A percentile compares a stretch with the other conserved stretches of the same genome.
Evolutionary conservation across 2,329 filamentous ascomycete species (phyloP).

Genomic region (Fusarium subglutinans): DNA sequence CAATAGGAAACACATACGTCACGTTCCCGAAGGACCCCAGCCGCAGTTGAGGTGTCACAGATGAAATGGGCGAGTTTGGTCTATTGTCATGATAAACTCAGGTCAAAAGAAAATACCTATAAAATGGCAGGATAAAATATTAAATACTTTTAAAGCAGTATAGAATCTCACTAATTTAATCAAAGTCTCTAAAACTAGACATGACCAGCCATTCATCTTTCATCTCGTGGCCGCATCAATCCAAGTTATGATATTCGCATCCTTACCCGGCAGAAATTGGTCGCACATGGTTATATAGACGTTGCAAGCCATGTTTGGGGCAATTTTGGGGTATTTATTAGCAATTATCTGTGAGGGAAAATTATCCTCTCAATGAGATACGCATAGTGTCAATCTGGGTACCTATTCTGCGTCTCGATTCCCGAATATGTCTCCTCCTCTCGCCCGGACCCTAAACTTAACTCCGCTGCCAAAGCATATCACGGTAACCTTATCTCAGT

Average conservation of each 20-base stretch:
- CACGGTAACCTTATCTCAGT: not conserved
- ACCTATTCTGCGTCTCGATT: not conserved
- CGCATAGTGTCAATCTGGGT: conserved; percentile 2
- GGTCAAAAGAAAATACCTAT: not conserved
- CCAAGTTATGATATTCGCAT: not conserved
- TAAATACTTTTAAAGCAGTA: not conserved
- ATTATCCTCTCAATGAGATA: not conserved
- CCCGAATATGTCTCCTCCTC: not conserved
- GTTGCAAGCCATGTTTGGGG: not conserved
- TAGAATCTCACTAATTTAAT: too few species aligned
- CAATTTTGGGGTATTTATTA: not conserved
- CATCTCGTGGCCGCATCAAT: not conserved
- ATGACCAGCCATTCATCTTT: not conserved
- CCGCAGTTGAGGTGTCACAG: not conserved
- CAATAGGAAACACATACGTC: conserved; percentile 27
- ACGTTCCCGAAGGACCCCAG: conserved; percentile 21
- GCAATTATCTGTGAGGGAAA: not conserved
- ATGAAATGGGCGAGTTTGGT: not conserved
- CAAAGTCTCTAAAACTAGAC: not conserved
- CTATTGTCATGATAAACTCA: not conserved
- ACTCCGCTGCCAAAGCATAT: not conserved
- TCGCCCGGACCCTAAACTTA: not conserved
- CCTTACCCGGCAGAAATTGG: not conserved
- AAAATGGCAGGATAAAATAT: not conserved
- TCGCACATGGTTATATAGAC: not conserved